Base-by-base conservation (phyloP, 169 alveolate genomes). In the Plasmodium chabaudi region DNA sequence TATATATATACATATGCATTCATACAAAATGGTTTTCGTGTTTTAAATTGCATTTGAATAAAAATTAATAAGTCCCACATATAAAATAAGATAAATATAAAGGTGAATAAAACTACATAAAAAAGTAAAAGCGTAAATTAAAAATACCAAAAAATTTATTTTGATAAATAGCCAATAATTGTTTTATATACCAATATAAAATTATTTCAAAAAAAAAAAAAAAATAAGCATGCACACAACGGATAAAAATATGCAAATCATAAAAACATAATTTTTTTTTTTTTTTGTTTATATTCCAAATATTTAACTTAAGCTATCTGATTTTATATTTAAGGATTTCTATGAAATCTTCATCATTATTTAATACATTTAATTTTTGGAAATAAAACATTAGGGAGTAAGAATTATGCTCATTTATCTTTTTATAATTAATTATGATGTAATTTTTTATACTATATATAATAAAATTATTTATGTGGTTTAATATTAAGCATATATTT, bases 371-470 rank as follows among this genome's bases (percentile, higher is more conserved):
- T 21, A 82, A 56, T 15, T 82, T 67, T 55, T 87, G 92, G 72
- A 72, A 87, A 70, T 87, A 74, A 44, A 51, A 72, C 63, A 87
- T 27, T 15, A 87, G 15, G 21, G 87, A 70, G 51, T 72, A 70
- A 9, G 92, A 77, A 55, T 44, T 70, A 49, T 70, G 87, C 39
- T 87, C 92, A 59, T 87, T 87, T 72, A 87, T 72, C 57, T 53
- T 87, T 63, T 60, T 74, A 34, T 74, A 87, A 72, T 73, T 87
- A 56, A 87, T 39, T 65, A 73, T 87, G 1, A 73, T 51, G 39
- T 73, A 73, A 64, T 55, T 55, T 19, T 34, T 87, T 72, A 87
- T 70, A 34, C 34, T 73, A 49, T 63, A 25, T 44, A 82, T 67
- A 25, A 82, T 47, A 51, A 64, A 55, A 46, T 56, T 42, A 23